Base-by-base conservation (phyloP, 202 grass and related monocot species). In the Panicum virgatum region DNA sequence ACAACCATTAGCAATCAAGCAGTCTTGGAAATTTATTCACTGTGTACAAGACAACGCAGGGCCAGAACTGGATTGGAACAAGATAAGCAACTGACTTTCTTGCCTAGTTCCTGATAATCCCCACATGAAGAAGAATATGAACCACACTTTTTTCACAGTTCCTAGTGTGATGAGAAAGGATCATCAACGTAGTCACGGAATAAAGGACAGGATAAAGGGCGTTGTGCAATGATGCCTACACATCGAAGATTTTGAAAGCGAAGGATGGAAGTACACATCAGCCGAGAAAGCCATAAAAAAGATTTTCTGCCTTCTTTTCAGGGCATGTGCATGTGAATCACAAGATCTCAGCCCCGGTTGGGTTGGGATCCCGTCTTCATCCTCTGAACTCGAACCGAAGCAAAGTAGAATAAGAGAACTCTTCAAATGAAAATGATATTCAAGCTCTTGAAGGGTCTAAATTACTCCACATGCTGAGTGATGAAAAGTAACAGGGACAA, bases 221-320 rank as follows among this genome's bases (percentile, higher is more conserved):
- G 45, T 70, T 46, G 53, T 71, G 44, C 44, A 72, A 32, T 34
- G 38, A 64, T 61, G 46, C 5, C 47, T 66, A 47, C 69, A 71
- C n/a, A 29, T 16, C 14, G 29, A 56, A 85, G 82, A 77, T 76
- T 85, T 69, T 48, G 82, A 85, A 60, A 89, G 87, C 62, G 40
- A 86, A 81, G 43, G 52, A 62, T 45, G n/a, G 13, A 82, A 76
- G 72, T 42, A 70, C 72, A 32, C 71, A 82, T 76, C 32, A 85
- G 37, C 14, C 13, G 34, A 75, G 23, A 62, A 63, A 70, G 71
- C 8, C 34, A 56, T 58, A 53, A 9, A 18, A 62, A 82, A 19
- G 36, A 40, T 40, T 16, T 46, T 77, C 6, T 64, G 77, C 56
- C 66, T 61, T 45, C 69, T 89, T 89, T 82, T 66, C 48, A 50